A percentile compares a stretch with the other conserved stretches of the same genome.
Conservation (phyloP, 371 early-diverging fungal species). For the Nosema muscidifuracis region DNA sequence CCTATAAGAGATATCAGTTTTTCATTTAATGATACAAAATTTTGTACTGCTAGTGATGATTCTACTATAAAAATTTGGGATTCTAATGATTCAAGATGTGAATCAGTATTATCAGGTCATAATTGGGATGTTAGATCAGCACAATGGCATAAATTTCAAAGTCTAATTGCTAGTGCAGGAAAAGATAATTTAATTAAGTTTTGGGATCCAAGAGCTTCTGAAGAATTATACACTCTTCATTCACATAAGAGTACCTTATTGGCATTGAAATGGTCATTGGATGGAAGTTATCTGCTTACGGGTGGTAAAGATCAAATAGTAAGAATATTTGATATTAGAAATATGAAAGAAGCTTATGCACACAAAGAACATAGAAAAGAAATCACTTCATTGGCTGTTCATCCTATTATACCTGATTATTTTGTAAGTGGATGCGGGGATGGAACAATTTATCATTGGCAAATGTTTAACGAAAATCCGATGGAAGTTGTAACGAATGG, state of each 20-base stretch:
- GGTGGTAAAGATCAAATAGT: constrained; percentile 87
- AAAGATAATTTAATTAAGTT: constrained; percentile 93
- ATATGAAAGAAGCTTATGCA: constrained; percentile 80
- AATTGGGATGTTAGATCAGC: constrained; percentile 97
- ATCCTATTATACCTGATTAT: constrained; percentile 80
- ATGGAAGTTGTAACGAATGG: constrained; percentile 74
- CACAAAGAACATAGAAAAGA: constrained; percentile 86
- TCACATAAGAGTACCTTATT: constrained; percentile 92
- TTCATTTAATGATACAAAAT: constrained; percentile 79
- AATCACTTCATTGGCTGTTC: constrained; percentile 72
- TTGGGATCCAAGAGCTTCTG: constrained; percentile 93
- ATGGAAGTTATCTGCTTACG: constrained; percentile 89
- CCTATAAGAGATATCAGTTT: constrained; percentile 78
- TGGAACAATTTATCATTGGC: constrained; percentile 83
- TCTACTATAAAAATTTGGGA: constrained; percentile 89
- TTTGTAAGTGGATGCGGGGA: constrained; percentile 88
- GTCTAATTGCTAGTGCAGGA: constrained; percentile 87
- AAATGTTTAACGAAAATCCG: constrained; percentile 66
- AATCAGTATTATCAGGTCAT: constrained; percentile 70
- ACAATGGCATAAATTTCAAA: constrained; percentile 93
- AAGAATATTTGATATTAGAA: constrained; percentile 86
- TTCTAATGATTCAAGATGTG: constrained; percentile 78
- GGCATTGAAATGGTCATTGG: constrained; percentile 81
- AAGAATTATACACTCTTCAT: constrained; percentile 77
- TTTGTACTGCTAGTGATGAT: constrained; percentile 94